These are phyloP conservation scores for Amauroascus niger DNA, from an alignment of 2,329 filamentous ascomycete species.

Conservation along the genomic window DNA sequence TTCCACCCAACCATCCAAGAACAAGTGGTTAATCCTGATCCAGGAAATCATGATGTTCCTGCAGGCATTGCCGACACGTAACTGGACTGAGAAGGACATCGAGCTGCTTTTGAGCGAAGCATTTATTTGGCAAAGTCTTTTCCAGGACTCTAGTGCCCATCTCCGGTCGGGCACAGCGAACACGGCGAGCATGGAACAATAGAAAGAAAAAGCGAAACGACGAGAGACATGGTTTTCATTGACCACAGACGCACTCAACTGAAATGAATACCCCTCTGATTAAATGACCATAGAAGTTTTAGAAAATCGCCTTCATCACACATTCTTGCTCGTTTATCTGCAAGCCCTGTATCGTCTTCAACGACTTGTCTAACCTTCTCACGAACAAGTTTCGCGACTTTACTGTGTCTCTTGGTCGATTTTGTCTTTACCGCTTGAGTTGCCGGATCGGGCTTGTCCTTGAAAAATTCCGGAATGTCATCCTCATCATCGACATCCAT, in stretches of 20 bases:
- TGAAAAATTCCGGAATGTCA: constrained; percentile 76
- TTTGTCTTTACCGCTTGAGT: constrained; percentile 43
- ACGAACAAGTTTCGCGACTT: constrained; percentile 69
- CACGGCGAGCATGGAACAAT: constrained; percentile 37
- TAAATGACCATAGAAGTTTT: constrained; percentile 70
- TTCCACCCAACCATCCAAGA: not conserved
- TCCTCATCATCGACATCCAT: constrained; percentile 46
- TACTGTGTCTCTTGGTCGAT: constrained; percentile 60
- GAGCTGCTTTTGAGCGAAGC: constrained; percentile 91
- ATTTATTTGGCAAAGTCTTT: constrained; percentile 97
- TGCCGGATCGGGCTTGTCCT: constrained; percentile 45
- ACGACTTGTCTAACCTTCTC: constrained; percentile 80
- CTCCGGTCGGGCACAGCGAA: constrained; percentile 41
- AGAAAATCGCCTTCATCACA: constrained; percentile 92
- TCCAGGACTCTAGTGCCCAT: constrained; percentile 88
- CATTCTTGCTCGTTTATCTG: constrained; percentile 70
- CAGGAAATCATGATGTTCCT: constrained; percentile 99
- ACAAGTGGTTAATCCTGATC: not conserved
- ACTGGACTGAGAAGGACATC: constrained; percentile 97
- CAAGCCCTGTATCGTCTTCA: constrained; percentile 67
- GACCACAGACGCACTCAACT: constrained; percentile 41
- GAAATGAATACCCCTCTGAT: constrained; percentile 89
- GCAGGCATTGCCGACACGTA: constrained; percentile 80
- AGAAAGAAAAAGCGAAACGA: constrained; percentile 40
- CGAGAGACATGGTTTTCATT: constrained; percentile 60